A percentile compares a stretch with the other conserved stretches of the same genome.
These are phyloP conservation scores for Phytomonas sp. DNA, from an alignment of 208 protist genomes.

Conservation along the genomic window DNA sequence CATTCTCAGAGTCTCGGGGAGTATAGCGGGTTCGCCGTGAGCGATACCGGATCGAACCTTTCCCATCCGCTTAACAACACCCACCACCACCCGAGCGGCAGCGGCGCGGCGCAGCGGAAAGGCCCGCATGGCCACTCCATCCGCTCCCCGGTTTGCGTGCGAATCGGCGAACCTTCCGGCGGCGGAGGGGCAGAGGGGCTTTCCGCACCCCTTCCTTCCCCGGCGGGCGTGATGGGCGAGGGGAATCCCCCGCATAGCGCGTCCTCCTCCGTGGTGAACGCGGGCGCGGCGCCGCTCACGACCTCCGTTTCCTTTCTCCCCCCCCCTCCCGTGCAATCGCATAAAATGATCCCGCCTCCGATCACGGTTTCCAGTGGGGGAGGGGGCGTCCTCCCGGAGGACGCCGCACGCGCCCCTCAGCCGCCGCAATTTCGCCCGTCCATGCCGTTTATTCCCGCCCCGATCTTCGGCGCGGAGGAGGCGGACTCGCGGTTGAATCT, in stretches of 20 bases:
- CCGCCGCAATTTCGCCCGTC: no score
- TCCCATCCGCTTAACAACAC: slow-evolving; percentile 12
- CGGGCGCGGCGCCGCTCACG: slow-evolving; percentile 1
- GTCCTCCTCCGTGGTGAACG: background rate
- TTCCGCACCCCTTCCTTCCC: no score
- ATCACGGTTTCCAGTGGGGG: no score
- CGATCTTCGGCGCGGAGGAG: no score
- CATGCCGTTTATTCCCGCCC: no score
- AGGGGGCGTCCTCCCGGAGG: no score
- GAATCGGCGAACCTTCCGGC: background rate
- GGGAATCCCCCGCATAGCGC: no score
- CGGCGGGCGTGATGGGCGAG: no score
- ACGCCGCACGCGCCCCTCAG: no score
- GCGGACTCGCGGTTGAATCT: no score
- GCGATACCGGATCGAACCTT: slow-evolving; percentile 24
- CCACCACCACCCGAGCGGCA: background rate
- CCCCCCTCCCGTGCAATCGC: background rate
- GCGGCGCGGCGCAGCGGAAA: background rate
- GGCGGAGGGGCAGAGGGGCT: no score
- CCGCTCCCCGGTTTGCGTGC: slow-evolving; percentile 5
- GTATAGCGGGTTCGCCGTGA: slow-evolving; percentile 29
- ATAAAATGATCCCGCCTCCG: no score
- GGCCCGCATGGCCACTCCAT: slow-evolving; percentile 8
- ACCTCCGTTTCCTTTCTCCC: slow-evolving; percentile 1
- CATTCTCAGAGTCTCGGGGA: slow-evolving; percentile 29